A percentile compares a stretch with the other conserved stretches of the same genome.
These are phyloP conservation scores for Cyclocybe cylindracea DNA, from an alignment of 768 basidiomycete species.

Conservation along the genomic window DNA sequence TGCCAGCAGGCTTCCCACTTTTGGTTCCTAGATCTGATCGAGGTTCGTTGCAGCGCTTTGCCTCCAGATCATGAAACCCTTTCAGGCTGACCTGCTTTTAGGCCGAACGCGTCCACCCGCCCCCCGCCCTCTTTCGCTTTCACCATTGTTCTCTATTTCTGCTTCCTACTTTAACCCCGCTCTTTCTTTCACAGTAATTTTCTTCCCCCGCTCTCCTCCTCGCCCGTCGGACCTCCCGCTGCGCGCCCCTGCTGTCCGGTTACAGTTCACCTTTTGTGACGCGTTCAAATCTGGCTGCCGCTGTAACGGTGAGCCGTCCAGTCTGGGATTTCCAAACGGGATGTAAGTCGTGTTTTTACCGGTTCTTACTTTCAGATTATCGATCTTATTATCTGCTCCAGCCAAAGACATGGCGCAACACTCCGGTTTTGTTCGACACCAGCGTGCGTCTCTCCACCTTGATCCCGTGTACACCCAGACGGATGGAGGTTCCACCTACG, in stretches of 20 bases:
- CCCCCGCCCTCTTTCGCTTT: conserved; percentile 6
- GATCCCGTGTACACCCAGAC: conserved; percentile 20
- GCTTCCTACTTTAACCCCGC: conserved; percentile 13
- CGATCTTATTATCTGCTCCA: conserved; percentile 4
- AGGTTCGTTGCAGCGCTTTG: conserved; percentile 12
- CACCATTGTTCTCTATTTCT: conserved; percentile 9
- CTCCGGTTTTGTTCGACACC: conserved; percentile 16
- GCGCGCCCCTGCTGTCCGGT: too few species aligned
- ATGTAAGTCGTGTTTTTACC: conserved; percentile 17
- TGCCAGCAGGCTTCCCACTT: conserved; percentile 22
- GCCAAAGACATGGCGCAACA: conserved; percentile 30
- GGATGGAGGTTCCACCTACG: conserved; percentile 18
- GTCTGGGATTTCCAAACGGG: conserved; percentile 27
- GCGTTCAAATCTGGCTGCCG: conserved; percentile 24
- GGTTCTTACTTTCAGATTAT: background rate
- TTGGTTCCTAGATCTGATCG: conserved; percentile 40
- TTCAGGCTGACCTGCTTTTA: conserved; percentile 6
- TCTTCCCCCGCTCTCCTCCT: conserved; percentile 2
- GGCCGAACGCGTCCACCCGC: conserved; percentile 11
- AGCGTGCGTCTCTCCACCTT: conserved; percentile 22
- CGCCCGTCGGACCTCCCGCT: conserved; percentile 1
- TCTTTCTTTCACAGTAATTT: conserved; percentile 12
- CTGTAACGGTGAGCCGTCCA: conserved; percentile 16
- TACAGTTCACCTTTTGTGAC: background rate
- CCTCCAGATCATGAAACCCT: conserved; percentile 11